Percentiles rank a stretch among this genome's conserved stretches.
These are phyloP conservation scores for Fonsecaea multimorphosa DNA, from an alignment of 2,329 filamentous ascomycete genomes.

Conservation along the genomic window DNA sequence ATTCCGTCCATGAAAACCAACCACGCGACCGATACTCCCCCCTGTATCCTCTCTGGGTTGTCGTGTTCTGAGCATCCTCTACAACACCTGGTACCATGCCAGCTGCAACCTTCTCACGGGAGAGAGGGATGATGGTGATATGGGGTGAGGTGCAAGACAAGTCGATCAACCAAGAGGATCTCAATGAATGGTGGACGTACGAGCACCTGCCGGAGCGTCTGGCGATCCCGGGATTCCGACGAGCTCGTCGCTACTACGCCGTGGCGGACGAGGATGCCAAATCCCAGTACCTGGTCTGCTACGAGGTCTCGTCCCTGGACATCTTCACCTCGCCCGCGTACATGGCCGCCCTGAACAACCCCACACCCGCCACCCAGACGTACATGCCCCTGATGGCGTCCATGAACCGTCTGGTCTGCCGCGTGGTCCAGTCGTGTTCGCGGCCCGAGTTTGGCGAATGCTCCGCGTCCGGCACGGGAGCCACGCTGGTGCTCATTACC, in stretches of 20 bases:
- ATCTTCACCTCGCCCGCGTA: slow-evolving; percentile 23
- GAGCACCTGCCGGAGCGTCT: slow-evolving; percentile 26
- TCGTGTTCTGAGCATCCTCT: slow-evolving; percentile 11
- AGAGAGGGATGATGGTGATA: slow-evolving; percentile 23
- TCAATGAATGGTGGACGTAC: slow-evolving; percentile 28
- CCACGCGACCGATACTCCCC: background rate
- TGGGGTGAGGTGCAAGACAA: slow-evolving; percentile 21
- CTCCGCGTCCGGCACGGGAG: slow-evolving; percentile 8
- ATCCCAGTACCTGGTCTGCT: slow-evolving; percentile 26
- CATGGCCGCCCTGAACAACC: slow-evolving; percentile 23
- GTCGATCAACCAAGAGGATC: slow-evolving; percentile 19
- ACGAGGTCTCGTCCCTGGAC: slow-evolving; percentile 24
- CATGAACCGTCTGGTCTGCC: slow-evolving; percentile 22
- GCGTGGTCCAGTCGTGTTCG: slow-evolving; percentile 17
- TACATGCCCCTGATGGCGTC: slow-evolving; percentile 25
- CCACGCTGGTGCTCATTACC: slow-evolving; percentile 11
- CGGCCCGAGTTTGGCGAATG: slow-evolving; percentile 19
- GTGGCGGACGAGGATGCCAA: slow-evolving; percentile 14
- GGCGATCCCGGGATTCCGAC: slow-evolving; percentile 24
- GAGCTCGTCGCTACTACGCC: slow-evolving; percentile 21
- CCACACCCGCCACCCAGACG: slow-evolving; percentile 17
- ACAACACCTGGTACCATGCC: slow-evolving; percentile 16
- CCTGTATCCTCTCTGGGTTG: slow-evolving; percentile 1
- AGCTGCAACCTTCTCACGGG: slow-evolving; percentile 17
- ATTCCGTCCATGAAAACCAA: background rate